These are phyloP conservation scores for Zea luxurians DNA, from an alignment of 176 grass and related monocot species.

Conservation along the genomic window DNA sequence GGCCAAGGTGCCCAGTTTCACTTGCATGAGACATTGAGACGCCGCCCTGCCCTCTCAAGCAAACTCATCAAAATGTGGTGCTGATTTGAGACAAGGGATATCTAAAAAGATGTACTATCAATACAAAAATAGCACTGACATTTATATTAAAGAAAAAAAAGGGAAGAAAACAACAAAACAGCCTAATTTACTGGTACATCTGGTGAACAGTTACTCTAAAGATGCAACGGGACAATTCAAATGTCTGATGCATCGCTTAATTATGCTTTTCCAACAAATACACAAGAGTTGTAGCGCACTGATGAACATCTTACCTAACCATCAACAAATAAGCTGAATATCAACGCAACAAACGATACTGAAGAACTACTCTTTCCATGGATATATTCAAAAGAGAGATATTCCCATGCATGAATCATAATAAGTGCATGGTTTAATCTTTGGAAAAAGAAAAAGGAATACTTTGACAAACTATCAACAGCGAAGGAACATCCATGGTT, in stretches of 20 bases:
- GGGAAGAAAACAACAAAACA: too few species aligned
- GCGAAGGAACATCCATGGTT: neutral
- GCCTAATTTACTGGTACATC: too few species aligned
- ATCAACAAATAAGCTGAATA: neutral
- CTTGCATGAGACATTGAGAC: too few species aligned
- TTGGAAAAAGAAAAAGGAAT: conserved; percentile 19
- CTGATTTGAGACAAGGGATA: too few species aligned
- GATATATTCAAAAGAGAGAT: neutral
- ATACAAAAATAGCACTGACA: too few species aligned
- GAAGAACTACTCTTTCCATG: neutral
- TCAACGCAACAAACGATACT: neutral
- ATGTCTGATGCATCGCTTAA: neutral
- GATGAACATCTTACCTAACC: neutral
- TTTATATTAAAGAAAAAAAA: too few species aligned
- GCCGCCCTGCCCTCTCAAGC: too few species aligned
- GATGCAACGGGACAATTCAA: too few species aligned
- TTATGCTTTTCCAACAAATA: conserved; percentile 7
- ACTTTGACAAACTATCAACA: neutral
- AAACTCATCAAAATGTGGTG: too few species aligned
- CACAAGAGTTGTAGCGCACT: neutral
- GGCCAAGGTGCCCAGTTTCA: neutral
- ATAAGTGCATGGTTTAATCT: neutral
- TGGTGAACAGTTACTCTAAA: too few species aligned
- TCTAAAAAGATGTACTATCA: too few species aligned
- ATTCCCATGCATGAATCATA: neutral